Conservation (phyloP, 1,284 basidiomycete species). For the Sanghuangporus sanghuang region DNA sequence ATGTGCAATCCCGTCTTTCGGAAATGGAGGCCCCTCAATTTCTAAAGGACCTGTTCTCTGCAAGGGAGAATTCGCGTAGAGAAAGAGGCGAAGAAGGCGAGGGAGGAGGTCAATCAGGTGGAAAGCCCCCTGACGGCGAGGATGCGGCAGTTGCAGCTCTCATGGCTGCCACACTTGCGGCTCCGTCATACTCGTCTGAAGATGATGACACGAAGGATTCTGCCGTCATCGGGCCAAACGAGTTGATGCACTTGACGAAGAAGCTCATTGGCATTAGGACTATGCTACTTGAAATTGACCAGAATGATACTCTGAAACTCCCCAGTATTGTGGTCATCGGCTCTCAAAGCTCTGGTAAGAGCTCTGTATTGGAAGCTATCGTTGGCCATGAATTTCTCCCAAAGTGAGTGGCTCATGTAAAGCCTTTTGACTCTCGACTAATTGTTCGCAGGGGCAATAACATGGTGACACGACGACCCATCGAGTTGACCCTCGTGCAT, state of each 20-base stretch:
- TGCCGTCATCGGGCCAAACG: conserved; percentile 49
- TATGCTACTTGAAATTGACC: conserved; percentile 92
- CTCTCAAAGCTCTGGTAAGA: conserved; percentile 97
- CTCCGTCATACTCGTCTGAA: conserved; percentile 54
- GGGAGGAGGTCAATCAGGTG: conserved; percentile 19
- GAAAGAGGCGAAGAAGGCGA: conserved; percentile 23
- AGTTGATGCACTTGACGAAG: conserved; percentile 87
- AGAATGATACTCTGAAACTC: conserved; percentile 89
- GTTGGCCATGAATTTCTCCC: conserved; percentile 98
- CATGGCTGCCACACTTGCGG: conserved; percentile 67
- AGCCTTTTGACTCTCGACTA: not conserved
- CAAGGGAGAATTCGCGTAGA: conserved; percentile 29
- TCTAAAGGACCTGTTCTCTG: conserved; percentile 61
- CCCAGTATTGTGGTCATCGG: conserved; percentile 98
- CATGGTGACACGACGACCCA: conserved; percentile 98
- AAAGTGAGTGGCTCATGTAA: conserved; percentile 57
- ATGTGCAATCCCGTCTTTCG: conserved; percentile 51
- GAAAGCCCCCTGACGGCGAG: conserved; percentile 44
- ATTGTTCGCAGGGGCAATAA: conserved; percentile 77
- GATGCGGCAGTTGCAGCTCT: conserved; percentile 65
- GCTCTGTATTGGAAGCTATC: conserved; percentile 94
- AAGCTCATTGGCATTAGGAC: conserved; percentile 96
- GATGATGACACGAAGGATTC: conserved; percentile 32
- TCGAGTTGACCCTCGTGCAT: conserved; percentile 95
- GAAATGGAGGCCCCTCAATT: conserved; percentile 67